phyloP scores from a whole-genome alignment of 805 yeast species.

The Ogataea haglerorum region DNA sequence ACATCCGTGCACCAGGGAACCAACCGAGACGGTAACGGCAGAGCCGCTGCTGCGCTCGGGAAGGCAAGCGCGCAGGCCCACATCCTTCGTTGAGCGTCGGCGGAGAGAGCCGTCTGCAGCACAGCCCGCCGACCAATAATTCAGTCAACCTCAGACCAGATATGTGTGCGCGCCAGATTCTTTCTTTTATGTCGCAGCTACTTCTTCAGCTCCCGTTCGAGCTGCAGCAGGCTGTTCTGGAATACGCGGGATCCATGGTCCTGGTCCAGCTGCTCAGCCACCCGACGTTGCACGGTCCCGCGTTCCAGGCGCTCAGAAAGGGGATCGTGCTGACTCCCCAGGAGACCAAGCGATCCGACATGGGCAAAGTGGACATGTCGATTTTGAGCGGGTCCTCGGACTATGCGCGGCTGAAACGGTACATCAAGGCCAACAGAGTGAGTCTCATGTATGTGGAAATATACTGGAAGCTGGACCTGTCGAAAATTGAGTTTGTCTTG shows the following conservation, averaged over 20 bases:
- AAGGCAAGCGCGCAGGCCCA: too few relatives aligned
- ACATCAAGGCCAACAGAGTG: slow-evolving; percentile 1
- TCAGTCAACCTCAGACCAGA: too few relatives aligned
- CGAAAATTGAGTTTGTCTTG: slow-evolving; percentile 12
- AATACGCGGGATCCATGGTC: slow-evolving; percentile 4
- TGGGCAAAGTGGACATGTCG: slow-evolving; percentile 7
- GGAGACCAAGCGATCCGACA: slow-evolving; percentile 9
- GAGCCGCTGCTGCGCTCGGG: too few relatives aligned
- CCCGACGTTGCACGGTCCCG: slow-evolving; percentile 6
- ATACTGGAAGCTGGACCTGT: slow-evolving; percentile 17
- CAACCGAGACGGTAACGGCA: too few relatives aligned
- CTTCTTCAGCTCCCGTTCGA: slow-evolving; percentile 16
- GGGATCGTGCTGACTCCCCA: slow-evolving; percentile 13
- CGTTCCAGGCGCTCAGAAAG: slow-evolving; percentile 9
- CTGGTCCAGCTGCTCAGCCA: slow-evolving; percentile 10
- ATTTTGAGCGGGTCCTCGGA: slow-evolving; percentile 10
- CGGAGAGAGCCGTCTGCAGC: too few relatives aligned
- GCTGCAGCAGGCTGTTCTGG: slow-evolving; percentile 13
- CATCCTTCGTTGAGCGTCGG: too few relatives aligned
- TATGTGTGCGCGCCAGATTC: slow-evolving; percentile 9
- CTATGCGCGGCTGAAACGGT: slow-evolving; percentile 5
- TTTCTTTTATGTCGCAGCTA: slow-evolving; percentile 8
- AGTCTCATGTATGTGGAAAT: slow-evolving; percentile 10
- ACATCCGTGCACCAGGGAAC: slow-evolving; percentile 10
- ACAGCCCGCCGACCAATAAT: too few relatives aligned